phyloP scores from a whole-genome alignment of 345 rosid species.

The Excoecaria cochinchinensis region DNA sequence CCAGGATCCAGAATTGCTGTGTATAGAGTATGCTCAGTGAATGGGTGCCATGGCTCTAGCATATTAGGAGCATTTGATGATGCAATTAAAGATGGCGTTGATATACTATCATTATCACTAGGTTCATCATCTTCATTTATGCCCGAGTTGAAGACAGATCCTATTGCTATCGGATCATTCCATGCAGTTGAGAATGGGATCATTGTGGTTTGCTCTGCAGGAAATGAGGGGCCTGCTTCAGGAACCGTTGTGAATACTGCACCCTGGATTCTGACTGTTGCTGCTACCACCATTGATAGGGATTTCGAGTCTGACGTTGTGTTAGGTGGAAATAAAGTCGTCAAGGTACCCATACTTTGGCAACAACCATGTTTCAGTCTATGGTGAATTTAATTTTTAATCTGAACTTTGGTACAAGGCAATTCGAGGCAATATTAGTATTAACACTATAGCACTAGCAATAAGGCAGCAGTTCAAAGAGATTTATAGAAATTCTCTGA shows the following conservation, averaged over 20 bases:
- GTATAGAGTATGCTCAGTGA: slow-evolving; percentile 51
- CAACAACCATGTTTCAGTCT: neutral
- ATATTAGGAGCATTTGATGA: slow-evolving; percentile 77
- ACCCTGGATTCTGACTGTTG: slow-evolving; percentile 87
- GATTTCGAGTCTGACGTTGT: slow-evolving; percentile 67
- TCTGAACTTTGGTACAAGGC: neutral
- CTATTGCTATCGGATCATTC: slow-evolving; percentile 77
- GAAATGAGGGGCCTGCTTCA: slow-evolving; percentile 61
- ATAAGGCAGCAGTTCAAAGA: too few relatives aligned
- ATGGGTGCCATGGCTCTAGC: slow-evolving; percentile 62
- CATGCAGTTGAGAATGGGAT: slow-evolving; percentile 75
- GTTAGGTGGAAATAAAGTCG: slow-evolving; percentile 56
- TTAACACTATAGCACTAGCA: too few relatives aligned
- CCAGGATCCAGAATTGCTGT: slow-evolving; percentile 64
- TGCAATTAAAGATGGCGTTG: slow-evolving; percentile 72
- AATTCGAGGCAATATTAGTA: neutral
- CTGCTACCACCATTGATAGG: slow-evolving; percentile 80
- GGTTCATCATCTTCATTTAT: slow-evolving; percentile 42
- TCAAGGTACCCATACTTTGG: slow-evolving; percentile 42
- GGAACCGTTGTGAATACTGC: slow-evolving; percentile 59
- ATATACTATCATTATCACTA: slow-evolving; percentile 65
- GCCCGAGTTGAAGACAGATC: slow-evolving; percentile 42
- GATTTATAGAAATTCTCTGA: too few relatives aligned
- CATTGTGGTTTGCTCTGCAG: slow-evolving; percentile 74
- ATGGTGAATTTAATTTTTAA: neutral